A percentile compares a stretch with the other conserved stretches of the same genome.
Evolutionary conservation across 164 flowering plant species (phyloP).

Genomic region (Malania oleifera): DNA sequence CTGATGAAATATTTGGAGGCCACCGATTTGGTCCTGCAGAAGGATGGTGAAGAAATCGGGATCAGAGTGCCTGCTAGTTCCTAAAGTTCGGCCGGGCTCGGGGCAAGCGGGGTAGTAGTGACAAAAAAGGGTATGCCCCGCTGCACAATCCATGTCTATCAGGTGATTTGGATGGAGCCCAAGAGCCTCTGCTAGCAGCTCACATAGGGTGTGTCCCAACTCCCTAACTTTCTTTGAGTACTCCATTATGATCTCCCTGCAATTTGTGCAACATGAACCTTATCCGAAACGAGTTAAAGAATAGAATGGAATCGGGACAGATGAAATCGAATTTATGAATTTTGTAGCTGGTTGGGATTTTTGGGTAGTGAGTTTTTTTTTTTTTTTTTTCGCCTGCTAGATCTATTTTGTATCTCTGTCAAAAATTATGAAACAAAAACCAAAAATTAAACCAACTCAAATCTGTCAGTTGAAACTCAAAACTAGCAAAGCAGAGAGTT

Average conservation of each 20-base stretch:
- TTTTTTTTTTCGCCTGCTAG: too few species aligned
- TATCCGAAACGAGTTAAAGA: too few species aligned
- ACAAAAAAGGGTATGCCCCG: constrained; percentile 10
- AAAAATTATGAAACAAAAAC: too few species aligned
- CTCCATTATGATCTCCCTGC: constrained; percentile 17
- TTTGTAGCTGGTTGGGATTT: too few species aligned
- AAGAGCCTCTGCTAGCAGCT: constrained; percentile 31
- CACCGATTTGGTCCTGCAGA: constrained; percentile 22
- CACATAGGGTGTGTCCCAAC: constrained; percentile 21
- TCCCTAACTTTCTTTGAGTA: constrained; percentile 20
- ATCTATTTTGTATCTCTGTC: too few species aligned
- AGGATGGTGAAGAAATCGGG: constrained; percentile 19
- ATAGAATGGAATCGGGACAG: too few species aligned
- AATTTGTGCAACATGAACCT: too few species aligned
- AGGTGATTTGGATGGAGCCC: constrained; percentile 25
- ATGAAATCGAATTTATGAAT: too few species aligned
- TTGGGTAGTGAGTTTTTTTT: too few species aligned
- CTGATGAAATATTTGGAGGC: constrained; percentile 21
- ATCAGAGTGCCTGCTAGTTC: constrained; percentile 18
- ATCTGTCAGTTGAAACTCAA: too few species aligned
- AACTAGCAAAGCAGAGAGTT: too few species aligned
- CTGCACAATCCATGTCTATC: constrained; percentile 16
- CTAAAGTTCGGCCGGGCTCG: constrained; percentile 19
- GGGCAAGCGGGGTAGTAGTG: constrained; percentile 26
- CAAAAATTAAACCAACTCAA: too few species aligned